These are phyloP conservation scores for Debaryomyces tyrocola DNA, from an alignment of 805 yeast species.

Conservation along the genomic window DNA sequence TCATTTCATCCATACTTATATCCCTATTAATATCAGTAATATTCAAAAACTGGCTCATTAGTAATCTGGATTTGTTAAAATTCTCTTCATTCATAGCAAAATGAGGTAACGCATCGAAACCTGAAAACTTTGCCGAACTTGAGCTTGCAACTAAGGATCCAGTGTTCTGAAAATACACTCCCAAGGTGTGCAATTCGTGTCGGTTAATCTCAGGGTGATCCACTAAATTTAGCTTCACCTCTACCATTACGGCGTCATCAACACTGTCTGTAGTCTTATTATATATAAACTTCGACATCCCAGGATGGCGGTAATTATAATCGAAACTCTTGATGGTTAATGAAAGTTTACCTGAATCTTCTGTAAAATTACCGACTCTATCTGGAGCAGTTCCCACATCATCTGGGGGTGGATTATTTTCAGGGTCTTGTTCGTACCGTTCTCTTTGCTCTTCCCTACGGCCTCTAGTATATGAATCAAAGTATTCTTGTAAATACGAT, in stretches of 20 bases:
- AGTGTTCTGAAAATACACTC: conserved; percentile 63
- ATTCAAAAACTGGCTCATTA: conserved; percentile 46
- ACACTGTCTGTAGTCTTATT: conserved; percentile 11
- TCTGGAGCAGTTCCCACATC: conserved; percentile 4
- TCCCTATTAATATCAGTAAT: conserved; percentile 40
- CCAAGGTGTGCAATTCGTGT: conserved; percentile 52
- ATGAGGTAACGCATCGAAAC: conserved; percentile 63
- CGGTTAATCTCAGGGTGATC: conserved; percentile 50
- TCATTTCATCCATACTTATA: conserved; percentile 38
- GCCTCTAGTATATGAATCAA: conserved; percentile 21
- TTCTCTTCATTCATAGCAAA: conserved; percentile 41
- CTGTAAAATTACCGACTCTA: conserved; percentile 31
- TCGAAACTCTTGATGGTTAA: conserved; percentile 21
- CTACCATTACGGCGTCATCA: conserved; percentile 37
- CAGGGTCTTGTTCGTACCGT: conserved; percentile 27
- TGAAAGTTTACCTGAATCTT: conserved; percentile 23
- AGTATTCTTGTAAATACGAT: conserved; percentile 28
- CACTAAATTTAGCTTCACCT: conserved; percentile 25
- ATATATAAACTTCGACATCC: conserved; percentile 12
- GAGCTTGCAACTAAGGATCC: conserved; percentile 64
- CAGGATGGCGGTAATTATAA: conserved; percentile 22
- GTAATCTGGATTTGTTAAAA: conserved; percentile 46
- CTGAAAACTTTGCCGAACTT: conserved; percentile 62
- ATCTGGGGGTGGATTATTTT: conserved; percentile 18
- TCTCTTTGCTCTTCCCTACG: conserved; percentile 25